phyloP scores from a whole-genome alignment of 1,284 basidiomycete species.

The Cutaneotrichosporon sp. region DNA sequence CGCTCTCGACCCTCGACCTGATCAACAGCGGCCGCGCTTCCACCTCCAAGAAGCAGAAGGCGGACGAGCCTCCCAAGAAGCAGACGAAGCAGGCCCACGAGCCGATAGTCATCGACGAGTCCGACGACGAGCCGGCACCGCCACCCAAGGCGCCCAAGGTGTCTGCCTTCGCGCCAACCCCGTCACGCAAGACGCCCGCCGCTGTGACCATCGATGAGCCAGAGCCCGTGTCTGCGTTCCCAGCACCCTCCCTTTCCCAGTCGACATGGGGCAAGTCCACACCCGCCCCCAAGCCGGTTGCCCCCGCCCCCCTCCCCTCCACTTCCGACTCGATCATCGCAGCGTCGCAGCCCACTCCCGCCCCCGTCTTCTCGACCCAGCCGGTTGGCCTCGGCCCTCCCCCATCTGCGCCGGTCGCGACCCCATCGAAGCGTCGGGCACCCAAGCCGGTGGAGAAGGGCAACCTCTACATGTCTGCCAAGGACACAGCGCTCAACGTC shows the following conservation, averaged over 20 bases:
- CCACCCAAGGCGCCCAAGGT: neutral
- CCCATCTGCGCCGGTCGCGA: neutral
- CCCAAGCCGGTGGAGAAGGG: conserved; percentile 12
- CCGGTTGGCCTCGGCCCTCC: conserved; percentile 21
- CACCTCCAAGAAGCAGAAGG: neutral
- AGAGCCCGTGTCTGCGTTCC: conserved; percentile 27
- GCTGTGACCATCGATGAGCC: conserved; percentile 21
- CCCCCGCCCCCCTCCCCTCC: neutral
- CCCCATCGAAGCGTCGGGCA: neutral
- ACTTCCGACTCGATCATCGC: conserved; percentile 16
- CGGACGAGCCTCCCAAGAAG: neutral
- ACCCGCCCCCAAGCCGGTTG: conserved; percentile 6
- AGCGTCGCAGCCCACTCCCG: conserved; percentile 16
- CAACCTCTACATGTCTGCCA: conserved; percentile 37
- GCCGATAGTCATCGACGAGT: conserved; percentile 10
- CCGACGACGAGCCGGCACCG: conserved; percentile 6
- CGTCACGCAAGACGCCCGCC: conserved; percentile 10
- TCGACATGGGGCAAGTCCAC: conserved; percentile 14
- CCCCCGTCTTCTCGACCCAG: conserved; percentile 19
- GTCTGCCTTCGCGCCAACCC: conserved; percentile 3
- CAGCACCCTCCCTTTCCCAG: conserved; percentile 15
- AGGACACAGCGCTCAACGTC: conserved; percentile 41
- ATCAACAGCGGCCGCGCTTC: conserved; percentile 12
- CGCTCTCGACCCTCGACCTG: conserved; percentile 28
- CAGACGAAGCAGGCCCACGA: conserved; percentile 1